Evolutionary conservation across 202 grass and related monocot genomes (phyloP).

Genomic region (Dendrocalamus latiflorus): DNA sequence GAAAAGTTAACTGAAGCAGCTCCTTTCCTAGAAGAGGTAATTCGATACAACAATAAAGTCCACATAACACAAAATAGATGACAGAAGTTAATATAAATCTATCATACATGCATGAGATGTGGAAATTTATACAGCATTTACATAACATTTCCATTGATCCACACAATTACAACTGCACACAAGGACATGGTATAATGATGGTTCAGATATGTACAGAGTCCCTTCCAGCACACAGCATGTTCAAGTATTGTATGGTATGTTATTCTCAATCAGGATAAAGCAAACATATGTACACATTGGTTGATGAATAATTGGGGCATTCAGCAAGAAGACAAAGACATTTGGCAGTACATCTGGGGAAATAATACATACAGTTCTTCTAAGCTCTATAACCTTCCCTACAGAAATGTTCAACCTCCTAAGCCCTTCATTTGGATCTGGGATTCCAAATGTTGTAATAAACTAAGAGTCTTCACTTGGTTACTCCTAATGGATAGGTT

Average conservation of each 20-base stretch:
- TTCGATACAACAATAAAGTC: constrained; percentile 5
- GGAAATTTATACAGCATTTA: neutral
- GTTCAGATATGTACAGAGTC: neutral
- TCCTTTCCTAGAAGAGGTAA: constrained; percentile 55
- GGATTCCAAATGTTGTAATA: too few species aligned
- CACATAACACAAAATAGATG: neutral
- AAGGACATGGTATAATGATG: neutral
- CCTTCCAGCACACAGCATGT: neutral
- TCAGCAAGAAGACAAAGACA: too few species aligned
- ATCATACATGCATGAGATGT: neutral
- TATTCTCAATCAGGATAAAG: neutral
- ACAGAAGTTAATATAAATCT: neutral
- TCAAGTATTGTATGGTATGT: neutral
- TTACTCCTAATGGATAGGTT: too few species aligned
- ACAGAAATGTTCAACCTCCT: too few species aligned
- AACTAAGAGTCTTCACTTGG: too few species aligned
- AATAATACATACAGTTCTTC: too few species aligned
- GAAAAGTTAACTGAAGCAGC: constrained; percentile 33
- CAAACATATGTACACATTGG: neutral
- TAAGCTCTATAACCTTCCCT: too few species aligned
- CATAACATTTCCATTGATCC: neutral
- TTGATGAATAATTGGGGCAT: neutral
- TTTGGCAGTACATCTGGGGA: too few species aligned
- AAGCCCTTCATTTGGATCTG: too few species aligned
- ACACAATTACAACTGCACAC: neutral